These are phyloP conservation scores for Aspergillus neoniger DNA, from an alignment of 2,329 filamentous ascomycete genomes.

Conservation along the genomic window DNA sequence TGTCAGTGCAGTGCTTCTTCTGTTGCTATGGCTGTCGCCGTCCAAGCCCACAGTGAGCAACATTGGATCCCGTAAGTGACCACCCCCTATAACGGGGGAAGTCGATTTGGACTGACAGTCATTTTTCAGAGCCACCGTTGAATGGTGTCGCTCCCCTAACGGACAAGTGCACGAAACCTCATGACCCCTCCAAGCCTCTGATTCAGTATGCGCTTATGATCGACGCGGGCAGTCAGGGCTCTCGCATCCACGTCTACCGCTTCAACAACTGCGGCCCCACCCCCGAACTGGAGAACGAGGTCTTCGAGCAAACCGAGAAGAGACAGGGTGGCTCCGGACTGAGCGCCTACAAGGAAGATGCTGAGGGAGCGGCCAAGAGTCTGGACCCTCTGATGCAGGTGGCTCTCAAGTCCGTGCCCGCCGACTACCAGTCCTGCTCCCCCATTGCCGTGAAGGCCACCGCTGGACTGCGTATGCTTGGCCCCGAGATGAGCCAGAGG, in stretches of 20 bases:
- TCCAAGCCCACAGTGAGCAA: constrained; percentile 32
- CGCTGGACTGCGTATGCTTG: constrained; percentile 85
- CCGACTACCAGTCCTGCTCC: constrained; percentile 86
- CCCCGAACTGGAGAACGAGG: constrained; percentile 90
- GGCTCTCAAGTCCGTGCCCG: constrained; percentile 80
- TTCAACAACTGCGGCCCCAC: constrained; percentile 98
- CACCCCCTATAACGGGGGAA: neutral
- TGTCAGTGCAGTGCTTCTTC: constrained; percentile 58
- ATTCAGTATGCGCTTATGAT: constrained; percentile 99
- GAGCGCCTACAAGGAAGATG: constrained; percentile 83
- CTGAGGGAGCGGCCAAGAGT: constrained; percentile 83
- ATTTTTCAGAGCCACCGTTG: constrained; percentile 27
- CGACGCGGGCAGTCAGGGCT: constrained; percentile 95
- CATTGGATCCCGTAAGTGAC: constrained; percentile 28
- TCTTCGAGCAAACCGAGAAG: constrained; percentile 92
- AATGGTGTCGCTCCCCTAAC: constrained; percentile 55
- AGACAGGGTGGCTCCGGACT: constrained; percentile 74
- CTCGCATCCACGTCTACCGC: constrained; percentile 96
- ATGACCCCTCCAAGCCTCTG: constrained; percentile 84
- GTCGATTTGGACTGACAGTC: constrained; percentile 4
- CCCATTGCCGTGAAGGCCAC: constrained; percentile 98
- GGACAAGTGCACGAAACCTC: constrained; percentile 77
- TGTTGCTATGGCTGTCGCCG: constrained; percentile 58
- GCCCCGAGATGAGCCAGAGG: constrained; percentile 73
- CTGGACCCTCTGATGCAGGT: constrained; percentile 85